A percentile compares a stretch with the other conserved stretches of the same genome.
phyloP scores from a whole-genome alignment of 129 eudicot genomes.

The carrot (Daucus carota) region DH1_v3.0 NC_030381.2:47099501-47100000 shows the following conservation, averaged over 20 bases:
- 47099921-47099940: slow-evolving; percentile 95
- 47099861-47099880: slow-evolving; percentile 55
- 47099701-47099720: slow-evolving; percentile 55
- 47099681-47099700: slow-evolving; percentile 73
- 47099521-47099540: slow-evolving; percentile 85
- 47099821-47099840: slow-evolving; percentile 52
- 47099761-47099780: slow-evolving; percentile 58
- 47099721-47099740: slow-evolving; percentile 50
- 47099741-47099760: slow-evolving; percentile 60
- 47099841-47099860: slow-evolving; percentile 88
- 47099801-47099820: slow-evolving; percentile 32
- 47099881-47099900: slow-evolving; percentile 69
- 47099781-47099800: slow-evolving; percentile 47
- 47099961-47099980: slow-evolving; percentile 58
- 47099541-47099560: slow-evolving; percentile 66
- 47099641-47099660: slow-evolving; percentile 57
- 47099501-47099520: slow-evolving; percentile 85
- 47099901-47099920: slow-evolving; percentile 74
- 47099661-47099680: slow-evolving; percentile 76
- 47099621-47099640: slow-evolving; percentile 63
- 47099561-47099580: slow-evolving; percentile 74
- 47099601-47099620: slow-evolving; percentile 71
- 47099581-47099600: slow-evolving; percentile 83
- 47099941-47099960: slow-evolving; percentile 98
- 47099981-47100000: not conserved